A percentile compares a stretch with the other conserved stretches of the same genome.
These are phyloP conservation scores for Yamagishiella unicocca DNA, from an alignment of 139 green algal genomes.

Conservation along the genomic window DNA sequence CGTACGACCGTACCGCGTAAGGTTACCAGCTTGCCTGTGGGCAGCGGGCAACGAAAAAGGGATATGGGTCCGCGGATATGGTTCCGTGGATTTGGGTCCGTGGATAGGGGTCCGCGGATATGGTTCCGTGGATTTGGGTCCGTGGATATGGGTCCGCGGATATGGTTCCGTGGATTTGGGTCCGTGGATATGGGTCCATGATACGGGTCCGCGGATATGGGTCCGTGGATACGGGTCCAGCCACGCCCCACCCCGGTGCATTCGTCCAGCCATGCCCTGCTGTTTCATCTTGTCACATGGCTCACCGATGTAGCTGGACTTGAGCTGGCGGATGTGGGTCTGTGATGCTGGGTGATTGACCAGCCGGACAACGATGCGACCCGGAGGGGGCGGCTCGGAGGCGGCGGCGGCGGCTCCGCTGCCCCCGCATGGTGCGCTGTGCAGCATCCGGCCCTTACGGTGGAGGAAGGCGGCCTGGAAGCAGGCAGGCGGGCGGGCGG, in stretches of 20 bases:
- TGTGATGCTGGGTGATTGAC: conserved; percentile 59
- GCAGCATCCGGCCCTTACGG: background rate
- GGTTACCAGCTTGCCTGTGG: conserved; percentile 82
- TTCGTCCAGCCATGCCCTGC: too few species aligned
- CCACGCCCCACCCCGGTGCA: too few species aligned
- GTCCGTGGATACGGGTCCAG: too few species aligned
- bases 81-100: too few species aligned
- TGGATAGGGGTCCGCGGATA: too few species aligned
- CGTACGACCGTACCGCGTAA: conserved; percentile 86
- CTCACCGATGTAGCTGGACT: conserved; percentile 69
- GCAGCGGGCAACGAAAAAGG: background rate
- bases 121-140: too few species aligned
- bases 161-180: too few species aligned
- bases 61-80: too few species aligned
- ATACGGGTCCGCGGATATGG: too few species aligned
- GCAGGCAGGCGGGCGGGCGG: background rate
- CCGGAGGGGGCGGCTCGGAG: background rate
- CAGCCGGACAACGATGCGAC: conserved; percentile 60
- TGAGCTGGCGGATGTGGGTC: conserved; percentile 69
- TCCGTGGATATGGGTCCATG: too few species aligned
- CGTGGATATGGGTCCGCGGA: too few species aligned
- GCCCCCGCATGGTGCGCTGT: background rate
- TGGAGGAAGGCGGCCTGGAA: conserved; percentile 5
- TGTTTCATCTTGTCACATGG: too few species aligned
- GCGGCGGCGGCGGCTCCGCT: background rate